Evolutionary conservation across 2,329 filamentous ascomycete genomes (phyloP), one percentile per base, ranked within the genome.

Genomic region (Penicillium sp.): DNA sequence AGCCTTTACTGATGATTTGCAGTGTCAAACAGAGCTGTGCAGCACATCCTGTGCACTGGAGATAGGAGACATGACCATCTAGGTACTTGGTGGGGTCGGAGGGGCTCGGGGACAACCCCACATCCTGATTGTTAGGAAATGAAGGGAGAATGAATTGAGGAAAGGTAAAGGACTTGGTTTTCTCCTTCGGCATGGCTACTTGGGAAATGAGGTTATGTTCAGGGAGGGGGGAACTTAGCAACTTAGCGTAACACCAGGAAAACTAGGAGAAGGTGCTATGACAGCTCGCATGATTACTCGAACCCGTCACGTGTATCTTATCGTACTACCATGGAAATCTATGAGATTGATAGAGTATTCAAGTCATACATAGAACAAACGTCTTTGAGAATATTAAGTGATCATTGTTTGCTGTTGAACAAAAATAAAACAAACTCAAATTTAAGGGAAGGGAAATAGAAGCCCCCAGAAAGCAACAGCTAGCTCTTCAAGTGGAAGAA

Each of bases 1-100:
- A 88, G 53, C 85, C 85, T 74, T 87, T 87, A 73, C 77, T 82
- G 65, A 87, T 83, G 56, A 87, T 86, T 60, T 85, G 83, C 6
- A 79, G 79, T 16, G 82, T 81, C 53, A 83, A 77, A 60, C 84
- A 83, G 47, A 88, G 77, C 65, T 87, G 82, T 11, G 82, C 75
- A 41, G 84, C 80, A 68, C 85, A 88, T 62, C 80, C 80, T 27
- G 80, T 77, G 71, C 85, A 88, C 63, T 80, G 81, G 24, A 88
- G 78, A 68, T 82, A 81, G 3, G 84, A 84, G 48, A 75, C 72
- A 64, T 83, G 76, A 55, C 75, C 77, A 49, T 71, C 60, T 16
- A 83, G 74, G 65, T 76, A 82, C 56, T 68, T 68, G 21, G 56
- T 52, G 46, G 46, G 46, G 46, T 21, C 24, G 33, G 55, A 48